phyloP scores from a whole-genome alignment of 192 early-diverging fungal genomes.

The Entomortierella beljakovae region DNA sequence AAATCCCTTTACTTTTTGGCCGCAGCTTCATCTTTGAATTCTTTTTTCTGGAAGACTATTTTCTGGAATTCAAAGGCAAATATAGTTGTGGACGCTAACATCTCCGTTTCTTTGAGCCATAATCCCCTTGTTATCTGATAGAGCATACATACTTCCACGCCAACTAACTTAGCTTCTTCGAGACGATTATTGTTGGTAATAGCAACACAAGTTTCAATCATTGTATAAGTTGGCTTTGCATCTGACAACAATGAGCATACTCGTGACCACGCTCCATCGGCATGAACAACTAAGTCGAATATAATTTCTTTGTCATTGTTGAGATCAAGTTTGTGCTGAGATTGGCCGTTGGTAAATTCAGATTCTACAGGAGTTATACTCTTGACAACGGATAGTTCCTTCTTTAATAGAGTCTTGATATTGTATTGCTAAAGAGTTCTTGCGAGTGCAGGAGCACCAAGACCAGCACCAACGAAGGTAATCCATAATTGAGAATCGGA shows the following conservation, averaged over 20 bases:
- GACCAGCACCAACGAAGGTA: too few relatives aligned
- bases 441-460: too few relatives aligned
- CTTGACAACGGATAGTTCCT: constrained; percentile 14
- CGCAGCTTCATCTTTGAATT: background rate
- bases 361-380: constrained; percentile 8
- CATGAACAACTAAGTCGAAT: constrained; percentile 60
- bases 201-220: constrained; percentile 52
- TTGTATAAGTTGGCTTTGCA: constrained; percentile 52
- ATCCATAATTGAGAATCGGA: too few relatives aligned
- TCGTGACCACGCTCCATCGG: constrained; percentile 59
- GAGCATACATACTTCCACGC: constrained; percentile 51
- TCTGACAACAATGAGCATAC: constrained; percentile 51
- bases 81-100: constrained; percentile 40
- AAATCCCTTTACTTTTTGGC: background rate
- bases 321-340: constrained; percentile 21
- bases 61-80: constrained; percentile 43
- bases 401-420: constrained; percentile 38
- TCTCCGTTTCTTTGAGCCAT: constrained; percentile 50
- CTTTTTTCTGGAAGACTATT: constrained; percentile 25
- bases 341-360: background rate
- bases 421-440: too few relatives aligned
- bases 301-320: constrained; percentile 20
- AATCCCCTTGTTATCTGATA: constrained; percentile 43
- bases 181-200: constrained; percentile 44
- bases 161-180: constrained; percentile 31